These are phyloP conservation scores for Aureobasidium sp. DNA, from an alignment of 2,329 filamentous ascomycete species.

Conservation along the genomic window DNA sequence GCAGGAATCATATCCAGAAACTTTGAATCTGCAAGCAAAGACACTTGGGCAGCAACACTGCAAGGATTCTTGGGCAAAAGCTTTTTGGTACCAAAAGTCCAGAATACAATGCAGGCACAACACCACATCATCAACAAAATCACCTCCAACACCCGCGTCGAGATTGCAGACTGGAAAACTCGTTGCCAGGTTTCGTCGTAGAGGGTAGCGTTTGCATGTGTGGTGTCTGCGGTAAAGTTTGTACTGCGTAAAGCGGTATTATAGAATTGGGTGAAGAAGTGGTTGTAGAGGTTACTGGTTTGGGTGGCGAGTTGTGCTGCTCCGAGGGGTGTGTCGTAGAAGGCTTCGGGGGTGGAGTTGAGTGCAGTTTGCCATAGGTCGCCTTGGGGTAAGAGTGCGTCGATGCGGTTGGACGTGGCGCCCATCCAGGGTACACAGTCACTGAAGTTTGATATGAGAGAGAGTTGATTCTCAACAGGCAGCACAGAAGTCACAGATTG, in stretches of 20 bases:
- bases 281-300: background rate
- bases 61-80: background rate
- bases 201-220: background rate
- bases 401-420: background rate
- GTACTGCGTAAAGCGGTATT: background rate
- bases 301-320: background rate
- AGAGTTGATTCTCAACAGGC: background rate
- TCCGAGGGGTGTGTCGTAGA: background rate
- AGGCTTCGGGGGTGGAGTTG: background rate
- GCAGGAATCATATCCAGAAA: conserved; percentile 14
- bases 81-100: background rate
- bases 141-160: background rate
- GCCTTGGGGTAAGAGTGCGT: background rate
- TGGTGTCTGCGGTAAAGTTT: background rate
- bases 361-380: background rate
- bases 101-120: background rate
- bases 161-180: background rate
- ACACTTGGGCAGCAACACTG: conserved; percentile 24
- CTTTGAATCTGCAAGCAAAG: conserved; percentile 20
- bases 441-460: background rate
- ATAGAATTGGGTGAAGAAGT: background rate
- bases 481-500: background rate
- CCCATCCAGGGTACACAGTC: background rate
- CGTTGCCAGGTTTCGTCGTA: background rate
- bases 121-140: background rate